Base-by-base conservation (phyloP, 2,329 filamentous ascomycete genomes). In the Helicocarpus griseus region DNA sequence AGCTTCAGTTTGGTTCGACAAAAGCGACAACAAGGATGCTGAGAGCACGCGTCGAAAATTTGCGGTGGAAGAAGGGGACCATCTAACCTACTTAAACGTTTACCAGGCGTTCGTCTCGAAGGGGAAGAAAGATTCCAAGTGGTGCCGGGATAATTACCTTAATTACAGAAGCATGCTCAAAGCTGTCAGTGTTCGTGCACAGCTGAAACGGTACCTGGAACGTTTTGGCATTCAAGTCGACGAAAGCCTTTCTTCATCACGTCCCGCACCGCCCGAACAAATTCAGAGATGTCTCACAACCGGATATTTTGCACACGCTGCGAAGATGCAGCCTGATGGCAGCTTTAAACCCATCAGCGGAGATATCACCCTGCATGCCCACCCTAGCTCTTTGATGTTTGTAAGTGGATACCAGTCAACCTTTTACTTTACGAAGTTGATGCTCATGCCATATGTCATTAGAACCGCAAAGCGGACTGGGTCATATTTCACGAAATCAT, bases 401-500 rank as follows among this genome's bases (percentile, higher is more conserved):
- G 75, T 78, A 64, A 69, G 75, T 76, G 21, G 19, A 11, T 39
- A 39, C 7, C 22, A 41, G 17, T 14, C 40, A 14, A 17, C 19
- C 17, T 39, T 49, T 29, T 50, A 13, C 19, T 46, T 40, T 9
- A 19, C n/a, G 40, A 14, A 36, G 2, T 47, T 38, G 45, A 47
- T 38, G n/a, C 31, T 35, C 14, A 50, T 35, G 19, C 14, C 47
- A 24, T 52, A 22, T 29, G 13, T 41, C 31, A 36, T 28, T 46
- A 78, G 76, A 95, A 95, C 68, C 83, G 90, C 52, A 96, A 94
- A 73, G 89, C 89, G 9, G 89, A 96, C 57, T 97, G 91, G 89
- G 89, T 97, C 8, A 79, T 98, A 31, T 98, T 96, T 64, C 86
- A 94, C 61, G 91, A 96, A 70, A 82, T 95, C 35, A 81, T 95